Base-by-base conservation (phyloP, 495 filamentous ascomycete genomes). In the Penicillium turbatum region DNA sequence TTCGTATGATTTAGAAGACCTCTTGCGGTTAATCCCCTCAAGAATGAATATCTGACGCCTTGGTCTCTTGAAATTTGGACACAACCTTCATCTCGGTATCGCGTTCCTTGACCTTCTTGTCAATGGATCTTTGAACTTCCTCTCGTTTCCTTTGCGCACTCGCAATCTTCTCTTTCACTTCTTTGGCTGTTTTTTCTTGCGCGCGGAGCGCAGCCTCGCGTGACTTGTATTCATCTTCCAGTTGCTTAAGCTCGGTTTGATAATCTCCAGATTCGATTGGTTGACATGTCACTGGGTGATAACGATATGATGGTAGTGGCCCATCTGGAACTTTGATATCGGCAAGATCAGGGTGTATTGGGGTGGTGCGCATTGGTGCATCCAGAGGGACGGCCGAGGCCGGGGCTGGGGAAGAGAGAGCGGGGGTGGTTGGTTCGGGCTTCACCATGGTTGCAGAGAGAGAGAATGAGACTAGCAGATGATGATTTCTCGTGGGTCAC, bases 1-100 rank as follows among this genome's bases (percentile, higher is more conserved):
- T 44, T 27, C 29, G 13, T 30, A 17, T 30, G 6, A 13, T 10
- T 15, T n/a, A 16, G 41, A 30, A 12, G 9, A 44, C 10, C 11
- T 2, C 8, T 31, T 30, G n/a, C 8, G 16, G 6, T 26, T 35
- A 26, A 16, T 10, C 39, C 30, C 13, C 37, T 68, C 65, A 72
- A 40, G 69, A 57, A 35, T 68, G 62, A 29, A 71, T 63, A 30
- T 64, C 69, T 0, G 68, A 64, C 7, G 61, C 55, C 50, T 73
- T 73, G 16, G 67, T 70, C 36, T 74, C 67, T 46, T 73, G 74
- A 35, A 66, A 76, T 37, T 78, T 78, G 51, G 71, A 71, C 0
- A 75, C 52, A 13, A 78, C 68, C 48, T 75, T 76, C 64, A 74
- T 63, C 57, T 78, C 75, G 1, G 66, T 73, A 39, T 78, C 70